Evolutionary conservation across 2,329 filamentous ascomycete species (phyloP), one percentile per base, ranked within the genome.

Genomic region (Phoma sp.): DNA sequence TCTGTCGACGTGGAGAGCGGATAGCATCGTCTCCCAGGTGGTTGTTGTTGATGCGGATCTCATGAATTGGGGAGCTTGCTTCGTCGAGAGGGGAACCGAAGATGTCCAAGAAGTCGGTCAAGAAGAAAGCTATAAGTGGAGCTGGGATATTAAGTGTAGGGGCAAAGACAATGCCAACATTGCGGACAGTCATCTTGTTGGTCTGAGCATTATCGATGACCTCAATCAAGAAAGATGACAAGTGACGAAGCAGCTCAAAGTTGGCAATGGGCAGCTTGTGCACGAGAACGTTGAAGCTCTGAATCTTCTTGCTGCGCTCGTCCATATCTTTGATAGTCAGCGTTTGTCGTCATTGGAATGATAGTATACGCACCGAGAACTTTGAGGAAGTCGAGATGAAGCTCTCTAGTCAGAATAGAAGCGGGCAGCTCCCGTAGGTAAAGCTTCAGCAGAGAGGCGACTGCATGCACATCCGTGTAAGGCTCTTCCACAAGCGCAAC

Each of bases 131-230:
- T 72, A 99, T 97, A 9, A 99, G 89, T 0, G 93, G 93, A 0
- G 92, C 92, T 0, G 95, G 93, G 38, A 99, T 96, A 73, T 98
- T 98, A 48, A 99, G 83, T 0, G 95, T 98, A 0, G 95, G 95
- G 13, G 95, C 96, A 75, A 99, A 99, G 52, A 99, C 93, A 65
- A 99, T 98, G 60, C 95, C 93, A 49, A 99, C 79, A 69, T 99
- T 99, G 62, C 93, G 88, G 47, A 97, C 90, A 9, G 90, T 97
- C 95, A 99, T 99, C 81, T 97, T 98, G 80, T 99, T 99, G 58
- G 89, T 81, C 65, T 90, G 88, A 6, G 91, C 82, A 65, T 97
- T 92, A 75, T 95, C 92, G 69, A 97, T 91, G 66, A 99, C 93
- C 68, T 89, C 89, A 70, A 96, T 91, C 65, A 99, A 78, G 77